Evolutionary conservation across 331 rosid genomes (phyloP).

Genomic region (Cucumis variabilis): DNA sequence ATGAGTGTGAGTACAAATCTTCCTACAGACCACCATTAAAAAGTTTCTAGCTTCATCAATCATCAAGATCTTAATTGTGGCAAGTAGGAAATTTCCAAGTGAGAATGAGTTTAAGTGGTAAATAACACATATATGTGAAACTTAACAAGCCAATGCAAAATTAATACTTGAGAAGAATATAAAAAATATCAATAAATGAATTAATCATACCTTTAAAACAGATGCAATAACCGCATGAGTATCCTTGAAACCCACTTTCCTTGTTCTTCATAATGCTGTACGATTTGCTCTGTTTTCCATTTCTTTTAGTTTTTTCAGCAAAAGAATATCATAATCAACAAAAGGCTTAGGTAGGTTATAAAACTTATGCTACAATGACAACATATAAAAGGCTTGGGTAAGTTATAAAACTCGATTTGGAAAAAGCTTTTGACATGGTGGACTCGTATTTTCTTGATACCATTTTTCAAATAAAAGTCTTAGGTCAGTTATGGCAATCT

Average conservation of each 20-base stretch:
- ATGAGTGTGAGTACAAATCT: neutral
- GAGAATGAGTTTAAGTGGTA: neutral
- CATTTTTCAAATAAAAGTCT: no score
- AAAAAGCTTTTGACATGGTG: no score
- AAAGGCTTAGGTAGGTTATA: neutral
- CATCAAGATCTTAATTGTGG: neutral
- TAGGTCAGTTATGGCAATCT: no score
- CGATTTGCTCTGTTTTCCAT: slow-evolving; percentile 66
- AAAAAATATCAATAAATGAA: neutral
- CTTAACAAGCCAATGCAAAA: no score
- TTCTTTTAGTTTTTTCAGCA: slow-evolving; percentile 10
- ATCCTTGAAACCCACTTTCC: slow-evolving; percentile 88
- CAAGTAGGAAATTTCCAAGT: neutral
- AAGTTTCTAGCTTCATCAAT: neutral
- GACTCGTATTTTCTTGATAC: no score
- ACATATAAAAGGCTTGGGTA: no score
- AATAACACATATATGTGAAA: no score
- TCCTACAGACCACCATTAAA: neutral
- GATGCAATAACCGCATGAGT: slow-evolving; percentile 81
- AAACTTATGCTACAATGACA: slow-evolving; percentile 90
- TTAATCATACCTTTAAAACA: slow-evolving; percentile 71
- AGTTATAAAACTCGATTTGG: no score
- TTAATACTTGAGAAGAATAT: no score
- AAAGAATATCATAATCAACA: neutral
- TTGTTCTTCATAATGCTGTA: slow-evolving; percentile 85